Evolutionary conservation across 2,329 filamentous ascomycete species (phyloP).

Genomic region (Aspergillus sp.): DNA sequence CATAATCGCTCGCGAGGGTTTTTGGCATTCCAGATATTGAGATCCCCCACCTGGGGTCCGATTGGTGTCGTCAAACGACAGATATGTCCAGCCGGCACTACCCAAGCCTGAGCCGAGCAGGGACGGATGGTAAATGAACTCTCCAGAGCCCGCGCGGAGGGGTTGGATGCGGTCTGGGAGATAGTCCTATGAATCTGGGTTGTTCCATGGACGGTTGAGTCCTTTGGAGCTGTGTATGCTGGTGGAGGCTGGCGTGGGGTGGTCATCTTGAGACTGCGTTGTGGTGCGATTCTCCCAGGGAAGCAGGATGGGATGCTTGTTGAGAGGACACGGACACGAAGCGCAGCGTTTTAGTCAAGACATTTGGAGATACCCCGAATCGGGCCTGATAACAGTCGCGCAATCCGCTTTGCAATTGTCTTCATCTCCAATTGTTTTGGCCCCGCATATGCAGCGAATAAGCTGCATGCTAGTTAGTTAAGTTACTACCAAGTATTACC

Average conservation of each 20-base stretch:
- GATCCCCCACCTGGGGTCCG: conserved; percentile 78
- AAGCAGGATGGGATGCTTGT: too few relatives aligned
- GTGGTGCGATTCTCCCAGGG: too few relatives aligned
- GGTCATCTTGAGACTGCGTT: conserved; percentile 22
- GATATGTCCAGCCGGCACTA: conserved; percentile 65
- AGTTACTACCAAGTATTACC: too few relatives aligned
- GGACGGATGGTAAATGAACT: conserved; percentile 66
- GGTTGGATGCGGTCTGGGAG: conserved; percentile 33
- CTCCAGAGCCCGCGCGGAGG: conserved; percentile 29
- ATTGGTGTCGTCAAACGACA: conserved; percentile 72
- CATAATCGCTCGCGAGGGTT: conserved; percentile 81
- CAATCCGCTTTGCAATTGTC: too few relatives aligned
- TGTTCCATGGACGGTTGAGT: conserved; percentile 37
- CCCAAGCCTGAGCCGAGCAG: conserved; percentile 72
- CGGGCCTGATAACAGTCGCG: too few relatives aligned
- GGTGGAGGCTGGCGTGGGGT: conserved; percentile 35
- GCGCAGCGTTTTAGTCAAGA: too few relatives aligned
- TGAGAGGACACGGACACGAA: too few relatives aligned
- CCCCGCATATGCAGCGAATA: too few relatives aligned
- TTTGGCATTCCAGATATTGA: conserved; percentile 76
- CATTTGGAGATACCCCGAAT: too few relatives aligned
- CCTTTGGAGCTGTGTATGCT: conserved; percentile 38
- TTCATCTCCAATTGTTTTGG: too few relatives aligned
- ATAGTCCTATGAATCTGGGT: conserved; percentile 38
- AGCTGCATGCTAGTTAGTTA: too few relatives aligned